Percentiles rank a stretch among this genome's conserved stretches.
These are phyloP conservation scores for Tolypocladium ophioglossoides DNA, from an alignment of 2,329 filamentous ascomycete species.

Conservation along the genomic window DNA sequence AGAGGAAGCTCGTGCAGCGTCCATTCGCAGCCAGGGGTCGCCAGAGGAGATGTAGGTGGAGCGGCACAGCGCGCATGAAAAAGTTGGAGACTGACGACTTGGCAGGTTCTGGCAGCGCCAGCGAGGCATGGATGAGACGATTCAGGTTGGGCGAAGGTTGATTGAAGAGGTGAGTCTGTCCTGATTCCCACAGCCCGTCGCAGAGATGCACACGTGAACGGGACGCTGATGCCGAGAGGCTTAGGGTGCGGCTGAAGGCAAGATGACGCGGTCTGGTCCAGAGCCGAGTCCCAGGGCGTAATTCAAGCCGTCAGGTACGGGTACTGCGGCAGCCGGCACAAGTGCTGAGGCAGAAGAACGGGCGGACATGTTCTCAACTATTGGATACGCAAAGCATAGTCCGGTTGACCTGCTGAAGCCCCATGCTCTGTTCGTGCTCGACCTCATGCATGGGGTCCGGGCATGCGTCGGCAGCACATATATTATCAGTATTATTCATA, in stretches of 20 bases:
- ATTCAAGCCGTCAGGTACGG: neutral
- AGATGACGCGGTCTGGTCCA: neutral
- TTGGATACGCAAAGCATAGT: neutral
- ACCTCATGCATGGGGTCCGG: neutral
- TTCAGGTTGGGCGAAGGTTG: constrained; percentile 42
- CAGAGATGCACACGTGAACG: neutral
- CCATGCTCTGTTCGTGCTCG: neutral
- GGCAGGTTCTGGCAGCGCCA: constrained; percentile 53
- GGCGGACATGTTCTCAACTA: neutral
- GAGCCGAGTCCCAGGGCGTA: neutral
- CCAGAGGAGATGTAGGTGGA: constrained; percentile 38
- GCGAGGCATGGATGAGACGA: constrained; percentile 44
- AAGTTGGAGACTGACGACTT: constrained; percentile 1
- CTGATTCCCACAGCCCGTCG: neutral
- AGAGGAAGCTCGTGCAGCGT: constrained; percentile 46
- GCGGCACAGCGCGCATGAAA: neutral
- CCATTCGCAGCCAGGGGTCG: constrained; percentile 34
- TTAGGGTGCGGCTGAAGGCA: neutral
- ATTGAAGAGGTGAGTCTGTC: constrained; percentile 33
- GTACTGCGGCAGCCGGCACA: neutral
- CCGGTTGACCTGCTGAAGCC: no score
- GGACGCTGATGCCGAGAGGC: neutral
- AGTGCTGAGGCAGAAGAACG: neutral
- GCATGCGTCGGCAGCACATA: no score
- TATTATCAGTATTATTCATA: no score